A percentile compares a stretch with the other conserved stretches of the same genome.
Conservation (phyloP, 2,329 filamentous ascomycete species). For the Ramularia endophylla region DNA sequence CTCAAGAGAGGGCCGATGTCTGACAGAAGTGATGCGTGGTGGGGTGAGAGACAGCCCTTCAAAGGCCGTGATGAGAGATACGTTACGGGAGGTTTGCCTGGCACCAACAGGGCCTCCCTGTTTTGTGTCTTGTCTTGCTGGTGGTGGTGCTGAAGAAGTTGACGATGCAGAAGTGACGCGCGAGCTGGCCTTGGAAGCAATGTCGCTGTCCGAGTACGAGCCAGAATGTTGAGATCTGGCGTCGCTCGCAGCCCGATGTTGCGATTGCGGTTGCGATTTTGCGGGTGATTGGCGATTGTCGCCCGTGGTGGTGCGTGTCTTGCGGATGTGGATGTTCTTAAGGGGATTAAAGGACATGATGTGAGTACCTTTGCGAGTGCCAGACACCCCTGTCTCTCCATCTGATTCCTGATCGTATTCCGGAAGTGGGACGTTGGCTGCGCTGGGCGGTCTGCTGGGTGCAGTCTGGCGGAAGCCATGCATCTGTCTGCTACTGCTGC, state of each 20-base stretch:
- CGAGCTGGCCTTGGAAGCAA: constrained; percentile 13
- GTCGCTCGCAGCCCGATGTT: constrained; percentile 10
- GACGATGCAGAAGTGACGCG: constrained; percentile 21
- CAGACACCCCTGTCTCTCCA: constrained; percentile 23
- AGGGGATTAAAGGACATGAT: constrained; percentile 34
- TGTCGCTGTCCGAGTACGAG: constrained; percentile 14
- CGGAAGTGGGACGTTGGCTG: constrained; percentile 5
- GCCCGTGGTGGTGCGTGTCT: constrained; percentile 27
- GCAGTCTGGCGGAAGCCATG: constrained; percentile 26
- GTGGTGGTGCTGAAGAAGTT: constrained; percentile 13
- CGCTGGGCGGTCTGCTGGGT: constrained; percentile 8
- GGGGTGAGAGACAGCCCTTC: constrained; percentile 24
- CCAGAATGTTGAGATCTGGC: constrained; percentile 28
- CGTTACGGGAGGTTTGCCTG: constrained; percentile 24
- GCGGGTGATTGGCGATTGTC: constrained; percentile 16
- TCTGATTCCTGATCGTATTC: constrained; percentile 34
- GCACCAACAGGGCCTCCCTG: constrained; percentile 21
- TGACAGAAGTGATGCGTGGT: constrained; percentile 13
- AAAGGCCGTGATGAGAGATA: constrained; percentile 27
- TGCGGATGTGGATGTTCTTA: constrained; percentile 24
- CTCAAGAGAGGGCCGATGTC: constrained; percentile 27
- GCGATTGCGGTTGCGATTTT: constrained; percentile 8
- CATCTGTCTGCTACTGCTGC: constrained; percentile 39
- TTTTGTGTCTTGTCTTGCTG: constrained; percentile 12
- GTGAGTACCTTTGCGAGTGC: constrained; percentile 43